A percentile compares a stretch with the other conserved stretches of the same genome.
phyloP scores from a whole-genome alignment of 352 stramenopile species.

The Pythium aristosporum region DNA sequence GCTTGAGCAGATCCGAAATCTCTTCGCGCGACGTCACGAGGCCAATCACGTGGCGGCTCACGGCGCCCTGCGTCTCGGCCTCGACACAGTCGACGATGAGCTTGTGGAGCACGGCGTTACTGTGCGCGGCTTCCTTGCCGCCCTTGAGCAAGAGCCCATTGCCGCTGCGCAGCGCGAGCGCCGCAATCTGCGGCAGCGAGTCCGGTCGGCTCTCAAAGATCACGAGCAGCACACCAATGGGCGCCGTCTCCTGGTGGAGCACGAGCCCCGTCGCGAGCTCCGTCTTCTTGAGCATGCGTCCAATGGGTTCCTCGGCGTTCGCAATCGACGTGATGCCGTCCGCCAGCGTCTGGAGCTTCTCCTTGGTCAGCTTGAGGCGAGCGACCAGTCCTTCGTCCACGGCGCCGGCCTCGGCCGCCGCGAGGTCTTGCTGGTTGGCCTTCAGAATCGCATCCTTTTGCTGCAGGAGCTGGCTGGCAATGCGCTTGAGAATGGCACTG shows the following conservation, averaged over 20 bases:
- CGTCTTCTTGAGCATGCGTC: conserved; percentile 70
- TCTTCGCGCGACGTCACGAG: conserved; percentile 95
- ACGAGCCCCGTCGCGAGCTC: conserved; percentile 92
- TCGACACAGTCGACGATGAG: conserved; percentile 95
- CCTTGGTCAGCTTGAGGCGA: conserved; percentile 86
- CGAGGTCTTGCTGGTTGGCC: conserved; percentile 93
- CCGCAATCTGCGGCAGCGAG: conserved; percentile 95
- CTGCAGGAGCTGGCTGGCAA: conserved; percentile 84
- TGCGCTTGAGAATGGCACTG: conserved; percentile 83
- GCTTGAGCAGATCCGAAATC: conserved; percentile 90
- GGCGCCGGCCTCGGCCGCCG: conserved; percentile 64
- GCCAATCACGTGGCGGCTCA: conserved; percentile 93
- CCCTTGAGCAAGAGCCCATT: conserved; percentile 98
- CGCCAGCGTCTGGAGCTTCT: conserved; percentile 94
- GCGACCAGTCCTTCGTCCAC: conserved; percentile 71
- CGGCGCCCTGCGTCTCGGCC: conserved; percentile 76
- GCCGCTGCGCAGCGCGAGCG: conserved; percentile 93
- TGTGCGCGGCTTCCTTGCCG: conserved; percentile 93
- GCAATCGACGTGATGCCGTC: conserved; percentile 94
- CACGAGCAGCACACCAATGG: conserved; percentile 97
- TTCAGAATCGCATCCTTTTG: conserved; percentile 85
- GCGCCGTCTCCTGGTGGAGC: conserved; percentile 92
- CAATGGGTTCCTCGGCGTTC: conserved; percentile 71
- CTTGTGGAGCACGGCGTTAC: conserved; percentile 90
- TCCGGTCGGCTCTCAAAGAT: conserved; percentile 98